Evolutionary conservation across 169 alveolate species (phyloP), one percentile per base, ranked within the genome.

Genomic region (Cryptosporidium andersoni): DNA sequence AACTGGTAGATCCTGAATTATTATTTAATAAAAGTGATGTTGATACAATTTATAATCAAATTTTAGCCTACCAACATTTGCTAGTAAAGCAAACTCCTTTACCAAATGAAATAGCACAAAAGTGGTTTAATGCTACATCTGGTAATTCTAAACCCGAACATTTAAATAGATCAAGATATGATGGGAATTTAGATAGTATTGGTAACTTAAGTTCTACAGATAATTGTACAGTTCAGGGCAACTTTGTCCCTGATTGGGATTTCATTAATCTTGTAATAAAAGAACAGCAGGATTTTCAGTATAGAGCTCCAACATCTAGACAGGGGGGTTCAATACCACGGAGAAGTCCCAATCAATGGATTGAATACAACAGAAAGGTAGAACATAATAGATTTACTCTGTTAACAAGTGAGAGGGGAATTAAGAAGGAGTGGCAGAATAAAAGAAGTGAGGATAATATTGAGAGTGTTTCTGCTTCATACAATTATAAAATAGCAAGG

Each of bases 1-100:
- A 90, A 65, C 74, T 81, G 39, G 88, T 68, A 14, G 88, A 82
- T 36, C 93, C 93, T 4, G 40, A 82, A 1, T 64, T 49, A 11
- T 60, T 85, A 40, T 82, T 90, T 56, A 45, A 66, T 4, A 66
- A 64, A 36, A 67, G 65, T 9, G 88, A 90, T 65, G 58, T 88
- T 39, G 93, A 90, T 55, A 88, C 66, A 12, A 68, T 90, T 40
- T 66, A 88, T 60, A 80, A 53, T 47, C 93, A 90, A 66, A 45
- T 88, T 3, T 68, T 68, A 45, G 93, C 93, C 36, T 90, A 90
- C 80, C 82, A 88, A 53, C 93, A 81, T 42, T 74, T 74, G 25
- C 49, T 74, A 47, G 60, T 68, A 11, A 53, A 52, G 45, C 74
- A 74, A 11, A 36, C 66, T 9, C 74, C 85, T 34, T 43, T 74